Percentiles rank a stretch among this genome's conserved stretches.
Evolutionary conservation across 2,329 filamentous ascomycete species (phyloP).

Genomic region (Drechslerella coelobrocha): DNA sequence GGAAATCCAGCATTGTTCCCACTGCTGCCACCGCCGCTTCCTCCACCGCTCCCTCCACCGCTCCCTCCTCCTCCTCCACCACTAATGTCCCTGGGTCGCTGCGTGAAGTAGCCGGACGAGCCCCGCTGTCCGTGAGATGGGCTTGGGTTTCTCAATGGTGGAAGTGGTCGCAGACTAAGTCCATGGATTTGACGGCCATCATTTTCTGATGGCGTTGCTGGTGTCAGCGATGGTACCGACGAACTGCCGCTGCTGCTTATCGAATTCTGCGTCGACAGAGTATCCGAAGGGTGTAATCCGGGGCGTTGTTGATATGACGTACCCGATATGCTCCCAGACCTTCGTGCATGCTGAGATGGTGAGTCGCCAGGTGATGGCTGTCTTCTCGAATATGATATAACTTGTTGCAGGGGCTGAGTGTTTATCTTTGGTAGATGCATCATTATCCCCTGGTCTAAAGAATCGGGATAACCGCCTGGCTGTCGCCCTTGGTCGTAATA

Average conservation of each 20-base stretch:
- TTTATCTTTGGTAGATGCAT: slow-evolving; percentile 48
- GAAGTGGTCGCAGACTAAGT: slow-evolving; percentile 26
- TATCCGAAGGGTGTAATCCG: slow-evolving; percentile 39
- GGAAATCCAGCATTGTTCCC: slow-evolving; percentile 21
- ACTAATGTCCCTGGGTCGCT: slow-evolving; percentile 32
- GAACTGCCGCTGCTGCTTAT: slow-evolving; percentile 53
- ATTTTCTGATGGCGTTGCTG: slow-evolving; percentile 51
- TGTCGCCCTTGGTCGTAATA: slow-evolving; percentile 33
- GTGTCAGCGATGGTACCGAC: slow-evolving; percentile 51
- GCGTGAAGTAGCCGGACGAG: slow-evolving; percentile 38
- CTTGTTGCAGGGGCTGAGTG: slow-evolving; percentile 52
- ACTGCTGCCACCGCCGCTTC: slow-evolving; percentile 7
- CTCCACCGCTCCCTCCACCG: slow-evolving; percentile 8
- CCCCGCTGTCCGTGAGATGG: slow-evolving; percentile 35
- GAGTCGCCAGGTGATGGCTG: slow-evolving; percentile 52
- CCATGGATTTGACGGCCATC: slow-evolving; percentile 51
- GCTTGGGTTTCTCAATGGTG: slow-evolving; percentile 39
- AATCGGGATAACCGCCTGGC: slow-evolving; percentile 21
- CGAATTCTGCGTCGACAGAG: slow-evolving; percentile 51
- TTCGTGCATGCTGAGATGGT: slow-evolving; percentile 42
- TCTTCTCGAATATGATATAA: slow-evolving; percentile 53
- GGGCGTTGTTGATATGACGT: slow-evolving; percentile 48
- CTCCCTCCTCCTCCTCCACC: slow-evolving; percentile 10
- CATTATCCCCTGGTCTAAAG: slow-evolving; percentile 28
- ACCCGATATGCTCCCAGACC: slow-evolving; percentile 45